These are phyloP conservation scores for Penicillium lividum DNA, from an alignment of 495 filamentous ascomycete species.

Conservation along the genomic window DNA sequence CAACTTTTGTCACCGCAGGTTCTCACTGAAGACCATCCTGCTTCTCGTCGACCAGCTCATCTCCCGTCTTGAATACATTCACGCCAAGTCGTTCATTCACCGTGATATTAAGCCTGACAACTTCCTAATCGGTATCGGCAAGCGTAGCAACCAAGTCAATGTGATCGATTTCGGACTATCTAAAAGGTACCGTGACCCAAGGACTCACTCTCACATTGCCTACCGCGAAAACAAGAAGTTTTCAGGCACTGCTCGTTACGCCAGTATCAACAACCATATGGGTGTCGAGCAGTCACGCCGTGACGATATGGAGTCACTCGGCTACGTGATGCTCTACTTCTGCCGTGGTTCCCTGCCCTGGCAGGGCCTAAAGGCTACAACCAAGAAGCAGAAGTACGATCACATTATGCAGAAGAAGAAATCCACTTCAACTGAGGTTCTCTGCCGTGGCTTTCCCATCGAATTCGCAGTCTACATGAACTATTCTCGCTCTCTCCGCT, in stretches of 20 bases:
- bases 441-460: constrained; percentile 98
- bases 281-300: constrained; percentile 99
- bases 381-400: constrained; percentile 99
- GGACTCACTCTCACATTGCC: constrained; percentile 99
- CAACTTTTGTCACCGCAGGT: constrained; percentile 99
- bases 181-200: constrained; percentile 99
- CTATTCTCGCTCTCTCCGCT: constrained; percentile 97
- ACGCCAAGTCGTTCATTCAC: constrained; percentile 99
- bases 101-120: constrained; percentile 99
- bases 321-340: constrained; percentile 99
- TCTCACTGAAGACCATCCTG: constrained; percentile 98
- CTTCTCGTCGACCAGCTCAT: constrained; percentile 98
- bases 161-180: constrained; percentile 99
- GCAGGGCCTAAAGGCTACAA: constrained; percentile 99
- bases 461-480: constrained; percentile 99
- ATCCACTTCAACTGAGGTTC: constrained; percentile 99
- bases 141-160: constrained; percentile 99
- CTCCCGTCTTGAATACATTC: constrained; percentile 99
- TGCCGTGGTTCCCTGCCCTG: constrained; percentile 98
- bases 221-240: constrained; percentile 99
- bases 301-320: constrained; percentile 99
- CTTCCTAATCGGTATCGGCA: constrained; percentile 99
- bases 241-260: constrained; percentile 98
- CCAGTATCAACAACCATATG: constrained; percentile 98
- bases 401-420: constrained; percentile 99